A percentile compares a stretch with the other conserved stretches of the same genome.
Evolutionary conservation across 768 basidiomycete species (phyloP).

Genomic region (Russula dissimulans): DNA sequence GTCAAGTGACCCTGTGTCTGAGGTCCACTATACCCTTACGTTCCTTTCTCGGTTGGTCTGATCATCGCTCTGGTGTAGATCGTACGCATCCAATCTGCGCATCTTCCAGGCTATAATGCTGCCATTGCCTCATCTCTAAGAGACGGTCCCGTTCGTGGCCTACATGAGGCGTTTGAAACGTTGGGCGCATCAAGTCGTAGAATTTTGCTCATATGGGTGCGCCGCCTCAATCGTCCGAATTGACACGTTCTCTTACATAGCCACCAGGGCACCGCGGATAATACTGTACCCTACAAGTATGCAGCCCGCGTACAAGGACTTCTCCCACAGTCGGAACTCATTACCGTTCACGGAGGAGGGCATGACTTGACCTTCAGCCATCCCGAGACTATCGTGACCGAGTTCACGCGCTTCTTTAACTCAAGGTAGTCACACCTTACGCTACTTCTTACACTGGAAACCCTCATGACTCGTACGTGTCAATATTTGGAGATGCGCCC

Average conservation of each 20-base stretch:
- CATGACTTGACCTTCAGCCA: slow-evolving; percentile 35
- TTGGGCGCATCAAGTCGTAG: slow-evolving; percentile 39
- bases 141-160: slow-evolving; percentile 62
- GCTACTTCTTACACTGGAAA: background rate
- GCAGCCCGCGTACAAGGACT: slow-evolving; percentile 38
- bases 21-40: slow-evolving; percentile 18
- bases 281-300: slow-evolving; percentile 47
- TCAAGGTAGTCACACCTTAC: background rate
- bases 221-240: slow-evolving; percentile 19
- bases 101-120: slow-evolving; percentile 63
- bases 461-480: slow-evolving; percentile 2
- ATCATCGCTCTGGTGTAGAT: slow-evolving; percentile 34
- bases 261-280: slow-evolving; percentile 48
- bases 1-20: slow-evolving; percentile 24
- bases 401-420: slow-evolving; percentile 14
- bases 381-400: slow-evolving; percentile 16
- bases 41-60: background rate
- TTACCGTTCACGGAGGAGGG: slow-evolving; percentile 42
- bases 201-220: slow-evolving; percentile 58
- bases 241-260: background rate
- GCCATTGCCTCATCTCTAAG: slow-evolving; percentile 71
- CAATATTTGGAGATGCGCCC: background rate
- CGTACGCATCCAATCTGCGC: slow-evolving; percentile 68
- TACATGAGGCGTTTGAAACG: slow-evolving; percentile 42
- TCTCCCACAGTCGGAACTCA: slow-evolving; percentile 37